Base-by-base conservation (phyloP, 2,329 filamentous ascomycete species). In the Leptographium flavum region DNA sequence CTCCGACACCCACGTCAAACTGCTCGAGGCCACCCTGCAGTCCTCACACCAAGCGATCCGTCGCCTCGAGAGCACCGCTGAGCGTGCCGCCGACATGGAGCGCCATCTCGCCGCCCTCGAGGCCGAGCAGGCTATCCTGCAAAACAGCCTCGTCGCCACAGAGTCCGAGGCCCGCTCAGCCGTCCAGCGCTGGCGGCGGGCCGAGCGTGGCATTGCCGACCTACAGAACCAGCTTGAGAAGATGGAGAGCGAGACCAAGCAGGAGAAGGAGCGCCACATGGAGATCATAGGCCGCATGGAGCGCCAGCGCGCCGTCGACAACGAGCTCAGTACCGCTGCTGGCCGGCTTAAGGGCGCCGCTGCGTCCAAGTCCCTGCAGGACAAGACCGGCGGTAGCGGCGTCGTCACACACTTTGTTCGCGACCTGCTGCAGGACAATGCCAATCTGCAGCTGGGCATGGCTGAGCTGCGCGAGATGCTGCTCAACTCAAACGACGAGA, bases 321-420 rank as follows among this genome's bases (percentile, higher is more conserved):
- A 77, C 55, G 86, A 94, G 57, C 68, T 95, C 37, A 80, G 83
- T 54, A 79, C 79, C 22, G 85, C 87, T 3, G 86, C 85, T 13
- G 83, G 81, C 28, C 74, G 87, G 45, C 69, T 94, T 44, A 92
- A 90, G 62, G 83, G 83, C 10, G 83, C 84, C 13, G 87, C 87
- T 3, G 85, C 82, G 1, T 71, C 73, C 25, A 81, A 78, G 52
- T 77, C 78, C 3, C 64, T 83, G 35, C 71, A 71, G 4, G 70
- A 73, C 14, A 31, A 17, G 17, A 28, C 21, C 15, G 41, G 30
- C 3, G 32, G 40, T 10, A 77, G 70, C 49, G 79, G 70, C 47
- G 86, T 94, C 32, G 86, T 96, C n/a, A 88, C 86, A 19, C 86
- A 93, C 57, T 96, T 98, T 55, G 92, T 98, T 46, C 87, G 88